Evolutionary conservation across 768 basidiomycete genomes (phyloP), one percentile per base, ranked within the genome.

Genomic region (Lactarius quietus): DNA sequence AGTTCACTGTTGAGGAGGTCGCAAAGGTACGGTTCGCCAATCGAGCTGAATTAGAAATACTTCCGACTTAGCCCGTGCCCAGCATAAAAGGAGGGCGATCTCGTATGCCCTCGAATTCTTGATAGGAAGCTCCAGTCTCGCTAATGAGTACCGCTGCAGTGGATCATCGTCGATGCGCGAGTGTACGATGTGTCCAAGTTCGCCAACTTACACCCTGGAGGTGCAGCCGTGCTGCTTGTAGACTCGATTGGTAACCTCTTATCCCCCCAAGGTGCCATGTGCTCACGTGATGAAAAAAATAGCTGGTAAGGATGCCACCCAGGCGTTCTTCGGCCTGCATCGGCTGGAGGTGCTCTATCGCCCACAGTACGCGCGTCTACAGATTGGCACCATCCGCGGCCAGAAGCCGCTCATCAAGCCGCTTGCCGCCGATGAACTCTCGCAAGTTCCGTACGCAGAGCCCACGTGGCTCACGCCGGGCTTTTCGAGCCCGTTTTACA

Each of bases 11-110:
- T 23, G 83, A 87, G 36, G 91, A 93, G 70, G 86, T 92, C 63
- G 81, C 84, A 20, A 81, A 87, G 80, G 91, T 90, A 66, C 59
- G 79, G 29, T 29, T 12, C 29, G 14, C 35, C 31, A 31, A 52
- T 33, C 56, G 17, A 35, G 14, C 6, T 59, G 48, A 53, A 26
- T 57, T 23, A 59, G 10, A n/a, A 10, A 31, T n/a, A 36, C 59
- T 48, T 12, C 33, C 9, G 15, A 52, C 51, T 45, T 58, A 57
- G 52, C 20, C 39, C 45, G 36, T 58, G 55, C 17, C 18, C 68
- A 97, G 94, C 95, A 97, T 76, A 92, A 94, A 88, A 84, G 71
- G 85, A 87, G 70, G 92, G 89, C 57, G 88, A 95, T 74, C 75
- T 97, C 69, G 91, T 89, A 67, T 72, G 84, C 78, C 35, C 57